Conservation (phyloP, 1,284 basidiomycete species). For the Sporisorium sorghi region DNA sequence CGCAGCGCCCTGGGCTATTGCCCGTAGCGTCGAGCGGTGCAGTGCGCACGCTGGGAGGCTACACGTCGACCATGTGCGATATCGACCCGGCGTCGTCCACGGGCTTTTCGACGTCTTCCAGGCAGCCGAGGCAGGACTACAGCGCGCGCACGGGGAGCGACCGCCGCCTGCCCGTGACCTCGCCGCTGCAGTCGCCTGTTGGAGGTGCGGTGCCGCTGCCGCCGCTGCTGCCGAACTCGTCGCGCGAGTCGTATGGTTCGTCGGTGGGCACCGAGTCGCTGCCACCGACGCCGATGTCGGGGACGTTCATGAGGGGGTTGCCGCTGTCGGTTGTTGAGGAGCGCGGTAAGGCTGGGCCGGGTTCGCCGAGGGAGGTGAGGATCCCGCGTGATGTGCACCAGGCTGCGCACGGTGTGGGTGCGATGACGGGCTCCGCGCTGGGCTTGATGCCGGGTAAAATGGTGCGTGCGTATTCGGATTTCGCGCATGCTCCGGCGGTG, state of each 20-base stretch:
- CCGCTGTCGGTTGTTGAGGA: slow-evolving; percentile 14
- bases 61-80: slow-evolving; percentile 15
- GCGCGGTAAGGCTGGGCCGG: slow-evolving; percentile 9
- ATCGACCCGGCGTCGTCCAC: slow-evolving; percentile 37
- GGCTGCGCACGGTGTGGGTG: not conserved
- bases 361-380: slow-evolving; percentile 19
- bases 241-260: slow-evolving; percentile 42
- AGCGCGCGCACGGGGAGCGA: slow-evolving; percentile 9
- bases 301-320: slow-evolving; percentile 34
- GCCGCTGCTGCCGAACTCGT: slow-evolving; percentile 25
- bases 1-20: slow-evolving; percentile 26
- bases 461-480: slow-evolving; percentile 39
- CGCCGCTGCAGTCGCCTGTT: slow-evolving; percentile 29
- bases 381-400: slow-evolving; percentile 16
- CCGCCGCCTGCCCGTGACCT: slow-evolving; percentile 18
- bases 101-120: slow-evolving; percentile 24
- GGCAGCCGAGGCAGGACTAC: slow-evolving; percentile 10
- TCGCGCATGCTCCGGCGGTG: slow-evolving; percentile 2
- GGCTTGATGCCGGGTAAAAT: slow-evolving; percentile 39
- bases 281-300: slow-evolving; percentile 42
- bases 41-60: slow-evolving; percentile 12
- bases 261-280: slow-evolving; percentile 36
- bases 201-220: slow-evolving; percentile 23
- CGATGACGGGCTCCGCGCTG: slow-evolving; percentile 24
- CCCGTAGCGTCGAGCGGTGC: slow-evolving; percentile 29